A percentile compares a stretch with the other conserved stretches of the same genome.
phyloP scores from a whole-genome alignment of 768 basidiomycete genomes.

The Boletus pseudopeckii region DNA sequence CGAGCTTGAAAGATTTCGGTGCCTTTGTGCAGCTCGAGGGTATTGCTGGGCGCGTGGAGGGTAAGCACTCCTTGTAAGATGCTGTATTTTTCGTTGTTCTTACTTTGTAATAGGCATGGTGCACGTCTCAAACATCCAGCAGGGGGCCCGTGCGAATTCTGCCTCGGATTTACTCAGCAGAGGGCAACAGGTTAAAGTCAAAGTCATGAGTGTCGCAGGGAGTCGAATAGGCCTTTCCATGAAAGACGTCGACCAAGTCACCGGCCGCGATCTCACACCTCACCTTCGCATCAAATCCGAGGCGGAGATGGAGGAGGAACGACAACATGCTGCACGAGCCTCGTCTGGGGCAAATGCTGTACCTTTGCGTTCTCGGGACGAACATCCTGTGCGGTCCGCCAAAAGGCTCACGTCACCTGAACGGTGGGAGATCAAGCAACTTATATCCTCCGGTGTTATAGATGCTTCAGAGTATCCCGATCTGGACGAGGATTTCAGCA shows the following conservation, averaged over 20 bases:
- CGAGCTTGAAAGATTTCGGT: conserved; percentile 90
- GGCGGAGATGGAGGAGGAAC: conserved; percentile 87
- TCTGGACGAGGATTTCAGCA: conserved; percentile 79
- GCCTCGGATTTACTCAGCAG: conserved; percentile 83
- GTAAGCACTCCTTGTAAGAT: conserved; percentile 42
- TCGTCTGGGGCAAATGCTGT: conserved; percentile 86
- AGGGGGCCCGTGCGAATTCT: conserved; percentile 79
- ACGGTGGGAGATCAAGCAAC: conserved; percentile 99
- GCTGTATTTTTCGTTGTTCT: background rate
- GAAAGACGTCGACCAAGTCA: conserved; percentile 94
- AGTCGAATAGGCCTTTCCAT: conserved; percentile 84
- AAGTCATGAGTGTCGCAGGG: conserved; percentile 92
- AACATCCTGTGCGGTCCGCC: conserved; percentile 62
- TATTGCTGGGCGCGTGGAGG: conserved; percentile 80
- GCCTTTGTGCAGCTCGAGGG: conserved; percentile 92
- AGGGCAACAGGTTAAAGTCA: conserved; percentile 87
- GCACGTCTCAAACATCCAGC: conserved; percentile 90
- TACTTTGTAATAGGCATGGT: conserved; percentile 75
- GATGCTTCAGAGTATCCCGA: conserved; percentile 93
- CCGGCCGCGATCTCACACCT: conserved; percentile 89
- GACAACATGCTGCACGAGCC: conserved; percentile 54
- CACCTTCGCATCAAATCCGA: conserved; percentile 93
- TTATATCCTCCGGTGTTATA: conserved; percentile 92
- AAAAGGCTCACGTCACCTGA: conserved; percentile 94
- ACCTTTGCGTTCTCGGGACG: conserved; percentile 60